A percentile compares a stretch with the other conserved stretches of the same genome.
Conservation (phyloP, 345 rosid genomes). For the Hirschfeldia incana region DNA sequence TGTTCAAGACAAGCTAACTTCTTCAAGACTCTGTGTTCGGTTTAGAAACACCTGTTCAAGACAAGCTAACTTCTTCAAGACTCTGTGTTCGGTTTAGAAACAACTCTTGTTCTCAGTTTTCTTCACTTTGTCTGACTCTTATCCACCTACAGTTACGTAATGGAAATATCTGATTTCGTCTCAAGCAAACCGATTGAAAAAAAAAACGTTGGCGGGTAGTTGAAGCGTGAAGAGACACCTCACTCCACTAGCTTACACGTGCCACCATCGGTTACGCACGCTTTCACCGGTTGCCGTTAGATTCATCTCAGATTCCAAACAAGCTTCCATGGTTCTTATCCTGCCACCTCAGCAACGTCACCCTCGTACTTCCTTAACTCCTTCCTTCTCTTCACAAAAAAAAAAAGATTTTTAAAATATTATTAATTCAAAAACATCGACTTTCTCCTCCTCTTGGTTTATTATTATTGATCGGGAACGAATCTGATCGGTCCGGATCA, state of each 20-base stretch:
- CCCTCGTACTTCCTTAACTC: conserved; percentile 51
- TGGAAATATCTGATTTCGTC: background rate
- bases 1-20: background rate
- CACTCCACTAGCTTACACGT: conserved; percentile 51
- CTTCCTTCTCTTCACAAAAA: conserved; percentile 40
- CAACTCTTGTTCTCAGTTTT: background rate
- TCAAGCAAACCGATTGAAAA: background rate
- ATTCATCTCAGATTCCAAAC: conserved; percentile 40
- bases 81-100: background rate
- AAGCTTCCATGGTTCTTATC: conserved; percentile 45
- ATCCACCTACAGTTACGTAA: background rate
- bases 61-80: background rate
- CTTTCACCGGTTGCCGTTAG: conserved; percentile 32
- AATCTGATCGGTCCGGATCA: background rate
- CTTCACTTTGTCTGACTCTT: background rate
- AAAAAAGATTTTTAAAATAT: background rate
- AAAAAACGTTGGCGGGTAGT: conserved; percentile 22
- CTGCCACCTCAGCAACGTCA: conserved; percentile 61
- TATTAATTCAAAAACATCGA: conserved; percentile 25
- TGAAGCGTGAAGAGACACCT: conserved; percentile 36
- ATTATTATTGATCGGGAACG: conserved; percentile 20
- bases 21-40: background rate
- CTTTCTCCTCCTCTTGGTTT: background rate
- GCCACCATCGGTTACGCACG: conserved; percentile 32
- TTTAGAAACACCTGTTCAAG: background rate